These are phyloP conservation scores for Babesia gibsoni DNA, from an alignment of 169 alveolate genomes.

Conservation along the genomic window DNA sequence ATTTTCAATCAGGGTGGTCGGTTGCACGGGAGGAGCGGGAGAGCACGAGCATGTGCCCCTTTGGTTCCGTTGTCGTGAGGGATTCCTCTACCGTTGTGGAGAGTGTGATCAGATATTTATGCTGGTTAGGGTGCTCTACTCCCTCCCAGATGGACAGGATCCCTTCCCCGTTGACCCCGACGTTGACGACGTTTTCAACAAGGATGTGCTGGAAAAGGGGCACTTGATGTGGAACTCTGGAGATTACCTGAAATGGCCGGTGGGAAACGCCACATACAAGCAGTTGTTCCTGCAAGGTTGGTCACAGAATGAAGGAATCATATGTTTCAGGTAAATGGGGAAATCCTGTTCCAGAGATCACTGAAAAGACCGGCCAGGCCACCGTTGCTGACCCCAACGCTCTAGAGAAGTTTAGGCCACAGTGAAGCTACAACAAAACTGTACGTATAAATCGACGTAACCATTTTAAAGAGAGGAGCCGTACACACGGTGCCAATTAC, in stretches of 20 bases:
- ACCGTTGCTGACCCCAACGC: slow-evolving; percentile 14
- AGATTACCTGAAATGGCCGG: slow-evolving; percentile 81
- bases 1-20: slow-evolving; percentile 69
- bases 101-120: slow-evolving; percentile 90
- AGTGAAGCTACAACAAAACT: not conserved
- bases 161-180: slow-evolving; percentile 84
- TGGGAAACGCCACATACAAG: slow-evolving; percentile 76
- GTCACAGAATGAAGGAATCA: slow-evolving; percentile 1
- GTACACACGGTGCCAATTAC: no score
- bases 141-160: slow-evolving; percentile 81
- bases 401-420: slow-evolving; percentile 25
- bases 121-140: slow-evolving; percentile 83
- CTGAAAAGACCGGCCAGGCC: not conserved
- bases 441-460: no score
- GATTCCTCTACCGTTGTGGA: slow-evolving; percentile 87
- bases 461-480: no score
- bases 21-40: slow-evolving; percentile 88
- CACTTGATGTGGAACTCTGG: slow-evolving; percentile 81
- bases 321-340: slow-evolving; percentile 61
- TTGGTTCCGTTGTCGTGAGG: slow-evolving; percentile 85
- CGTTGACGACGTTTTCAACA: slow-evolving; percentile 84
- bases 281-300: slow-evolving; percentile 75
- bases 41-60: slow-evolving; percentile 85
- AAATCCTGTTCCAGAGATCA: slow-evolving; percentile 55
- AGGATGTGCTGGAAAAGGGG: slow-evolving; percentile 78